phyloP scores from a whole-genome alignment of 2,329 filamentous ascomycete species.

The Seiridium cupressi region DNA sequence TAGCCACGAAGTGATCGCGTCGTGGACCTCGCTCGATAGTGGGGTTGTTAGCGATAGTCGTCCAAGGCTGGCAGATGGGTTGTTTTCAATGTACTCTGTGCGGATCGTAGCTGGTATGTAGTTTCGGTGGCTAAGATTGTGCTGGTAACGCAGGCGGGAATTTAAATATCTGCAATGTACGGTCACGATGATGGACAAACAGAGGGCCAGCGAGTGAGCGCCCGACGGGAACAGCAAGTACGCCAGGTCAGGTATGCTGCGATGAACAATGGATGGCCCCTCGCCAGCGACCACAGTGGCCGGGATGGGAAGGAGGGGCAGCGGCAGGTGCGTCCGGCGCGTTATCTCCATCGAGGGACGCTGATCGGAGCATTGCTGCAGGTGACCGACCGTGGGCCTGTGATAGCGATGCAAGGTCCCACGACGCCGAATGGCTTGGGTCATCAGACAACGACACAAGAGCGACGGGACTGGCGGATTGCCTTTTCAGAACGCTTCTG shows the following conservation, averaged over 20 bases:
- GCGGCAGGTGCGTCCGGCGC: not conserved
- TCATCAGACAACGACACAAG: not conserved
- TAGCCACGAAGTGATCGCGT: conserved; percentile 3
- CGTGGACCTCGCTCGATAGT: not conserved
- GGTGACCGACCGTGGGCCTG: not conserved
- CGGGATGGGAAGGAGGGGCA: conserved; percentile 7
- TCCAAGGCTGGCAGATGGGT: no score
- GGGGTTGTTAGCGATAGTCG: not conserved
- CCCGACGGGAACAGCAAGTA: not conserved
- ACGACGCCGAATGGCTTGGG: no score
- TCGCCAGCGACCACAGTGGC: not conserved
- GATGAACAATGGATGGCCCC: not conserved
- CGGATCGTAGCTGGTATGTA: no score
- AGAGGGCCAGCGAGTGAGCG: not conserved
- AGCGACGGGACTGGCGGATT: no score
- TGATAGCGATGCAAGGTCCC: not conserved
- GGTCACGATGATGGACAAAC: not conserved
- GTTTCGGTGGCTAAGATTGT: no score
- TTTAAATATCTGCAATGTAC: not conserved
- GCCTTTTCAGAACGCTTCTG: no score
- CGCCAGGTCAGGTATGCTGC: not conserved
- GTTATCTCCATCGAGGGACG: not conserved
- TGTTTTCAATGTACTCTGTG: no score
- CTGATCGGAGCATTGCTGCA: not conserved
- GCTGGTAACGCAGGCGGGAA: not conserved